phyloP scores from a whole-genome alignment of 1,284 basidiomycete genomes.

The Jaminaea rosea region DNA sequence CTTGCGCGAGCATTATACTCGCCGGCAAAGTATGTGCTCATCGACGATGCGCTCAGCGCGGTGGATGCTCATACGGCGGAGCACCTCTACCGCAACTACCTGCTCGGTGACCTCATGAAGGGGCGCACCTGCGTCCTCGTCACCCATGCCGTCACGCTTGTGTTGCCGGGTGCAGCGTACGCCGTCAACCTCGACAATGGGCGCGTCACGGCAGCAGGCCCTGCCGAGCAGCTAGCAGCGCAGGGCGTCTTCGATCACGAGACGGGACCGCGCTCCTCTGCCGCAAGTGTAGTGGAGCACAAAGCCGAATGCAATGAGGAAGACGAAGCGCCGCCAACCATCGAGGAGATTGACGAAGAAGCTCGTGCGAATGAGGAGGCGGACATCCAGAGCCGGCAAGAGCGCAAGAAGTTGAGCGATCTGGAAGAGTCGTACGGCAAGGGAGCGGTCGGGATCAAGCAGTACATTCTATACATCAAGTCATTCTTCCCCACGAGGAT shows the following conservation, averaged over 20 bases:
- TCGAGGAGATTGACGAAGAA: conserved; percentile 35
- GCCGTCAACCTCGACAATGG: conserved; percentile 66
- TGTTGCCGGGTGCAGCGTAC: conserved; percentile 61
- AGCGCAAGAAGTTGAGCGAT: conserved; percentile 24
- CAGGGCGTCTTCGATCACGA: conserved; percentile 56
- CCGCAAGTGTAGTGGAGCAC: too few species aligned
- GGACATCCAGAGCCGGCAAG: conserved; percentile 25
- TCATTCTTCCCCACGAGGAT: conserved; percentile 17
- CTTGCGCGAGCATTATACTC: conserved; percentile 84
- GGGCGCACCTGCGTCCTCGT: conserved; percentile 69
- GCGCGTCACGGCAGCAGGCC: conserved; percentile 61
- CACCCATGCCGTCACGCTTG: conserved; percentile 73
- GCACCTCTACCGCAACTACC: conserved; percentile 60
- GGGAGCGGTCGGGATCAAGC: conserved; percentile 25
- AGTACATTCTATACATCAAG: conserved; percentile 39
- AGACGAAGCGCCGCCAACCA: conserved; percentile 8
- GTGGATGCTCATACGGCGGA: conserved; percentile 81
- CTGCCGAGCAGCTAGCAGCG: conserved; percentile 56
- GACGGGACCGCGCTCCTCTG: not conserved
- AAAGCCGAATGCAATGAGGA: not conserved
- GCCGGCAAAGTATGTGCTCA: conserved; percentile 68
- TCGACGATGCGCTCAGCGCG: conserved; percentile 84
- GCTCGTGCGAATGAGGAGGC: conserved; percentile 28
- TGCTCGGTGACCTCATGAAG: conserved; percentile 59
- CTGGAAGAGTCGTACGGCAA: conserved; percentile 42